A percentile compares a stretch with the other conserved stretches of the same genome.
Conservation (phyloP, 192 early-diverging fungal species). For the Umbelopsis vinacea region DNA sequence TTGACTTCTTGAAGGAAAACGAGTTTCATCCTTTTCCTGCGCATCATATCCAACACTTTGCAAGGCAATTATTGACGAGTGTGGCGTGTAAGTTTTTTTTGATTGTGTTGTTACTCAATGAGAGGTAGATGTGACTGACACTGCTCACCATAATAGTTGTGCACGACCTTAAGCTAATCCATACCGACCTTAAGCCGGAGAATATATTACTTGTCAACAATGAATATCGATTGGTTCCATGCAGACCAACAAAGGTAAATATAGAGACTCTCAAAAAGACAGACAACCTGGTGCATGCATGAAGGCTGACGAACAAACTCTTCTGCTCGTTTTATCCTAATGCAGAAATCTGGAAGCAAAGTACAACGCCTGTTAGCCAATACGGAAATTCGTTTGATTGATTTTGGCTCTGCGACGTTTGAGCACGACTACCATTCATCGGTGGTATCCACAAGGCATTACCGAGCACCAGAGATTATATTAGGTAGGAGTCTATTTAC, state of each 20-base stretch:
- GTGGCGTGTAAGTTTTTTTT: constrained; percentile 70
- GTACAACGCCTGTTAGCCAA: constrained; percentile 65
- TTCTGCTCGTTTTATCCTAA: background rate
- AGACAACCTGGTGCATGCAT: too few relatives aligned
- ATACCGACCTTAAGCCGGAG: constrained; percentile 98
- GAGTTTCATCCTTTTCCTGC: constrained; percentile 87
- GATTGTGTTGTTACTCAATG: background rate
- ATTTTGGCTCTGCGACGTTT: constrained; percentile 96
- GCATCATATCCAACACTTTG: constrained; percentile 84
- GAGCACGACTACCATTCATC: constrained; percentile 91
- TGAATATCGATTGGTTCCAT: constrained; percentile 57
- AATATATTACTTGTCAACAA: constrained; percentile 84
- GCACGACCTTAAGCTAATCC: constrained; percentile 85
- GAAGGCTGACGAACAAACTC: background rate
- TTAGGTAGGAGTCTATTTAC: constrained; percentile 50
- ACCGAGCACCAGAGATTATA: constrained; percentile 97
- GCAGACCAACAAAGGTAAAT: constrained; percentile 35
- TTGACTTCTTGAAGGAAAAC: constrained; percentile 96
- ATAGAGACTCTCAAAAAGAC: background rate
- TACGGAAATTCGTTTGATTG: constrained; percentile 88
- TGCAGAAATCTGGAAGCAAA: constrained; percentile 54
- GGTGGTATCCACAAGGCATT: constrained; percentile 94
- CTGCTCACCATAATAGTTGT: constrained; percentile 56
- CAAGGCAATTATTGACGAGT: constrained; percentile 81
- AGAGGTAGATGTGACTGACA: background rate